phyloP scores from a whole-genome alignment of 75 land plant species.

The Sequoiadendron giganteum region DNA sequence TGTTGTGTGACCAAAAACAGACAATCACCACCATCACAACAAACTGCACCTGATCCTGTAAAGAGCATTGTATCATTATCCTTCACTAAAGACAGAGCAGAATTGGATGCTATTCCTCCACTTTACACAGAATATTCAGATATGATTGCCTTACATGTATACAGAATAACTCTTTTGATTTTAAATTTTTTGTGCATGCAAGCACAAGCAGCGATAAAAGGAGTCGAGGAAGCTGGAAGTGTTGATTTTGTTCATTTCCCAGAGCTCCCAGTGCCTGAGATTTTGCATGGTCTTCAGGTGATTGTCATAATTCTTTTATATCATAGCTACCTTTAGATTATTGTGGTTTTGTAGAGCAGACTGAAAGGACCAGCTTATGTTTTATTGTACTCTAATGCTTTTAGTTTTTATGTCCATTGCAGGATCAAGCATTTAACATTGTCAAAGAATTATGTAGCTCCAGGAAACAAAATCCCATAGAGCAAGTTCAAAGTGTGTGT shows the following conservation, averaged over 20 bases:
- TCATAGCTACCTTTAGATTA: not conserved
- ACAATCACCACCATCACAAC: constrained; percentile 7
- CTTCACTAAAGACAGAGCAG: constrained; percentile 26
- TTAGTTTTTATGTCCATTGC: not conserved
- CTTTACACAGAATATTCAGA: constrained; percentile 67
- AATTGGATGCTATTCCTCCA: constrained; percentile 8
- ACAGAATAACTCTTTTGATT: constrained; percentile 73
- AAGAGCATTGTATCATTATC: constrained; percentile 10
- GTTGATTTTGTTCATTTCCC: constrained; percentile 73
- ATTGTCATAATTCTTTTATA: not conserved
- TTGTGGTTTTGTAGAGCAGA: not conserved
- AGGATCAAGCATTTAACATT: constrained; percentile 84
- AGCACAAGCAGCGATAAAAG: constrained; percentile 67
- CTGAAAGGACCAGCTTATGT: not conserved
- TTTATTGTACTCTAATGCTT: constrained; percentile 12
- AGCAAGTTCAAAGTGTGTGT: constrained; percentile 42
- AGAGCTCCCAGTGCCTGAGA: constrained; percentile 96
- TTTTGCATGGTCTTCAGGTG: constrained; percentile 95
- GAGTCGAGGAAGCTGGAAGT: constrained; percentile 62
- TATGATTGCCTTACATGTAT: constrained; percentile 66
- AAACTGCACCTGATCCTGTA: constrained; percentile 5
- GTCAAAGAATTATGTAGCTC: constrained; percentile 47
- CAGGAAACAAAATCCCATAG: constrained; percentile 24
- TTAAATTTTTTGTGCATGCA: constrained; percentile 76
- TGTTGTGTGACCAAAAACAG: constrained; percentile 26